Base-by-base conservation (phyloP, 2,329 filamentous ascomycete genomes). In the Verticillium dahliae region DNA sequence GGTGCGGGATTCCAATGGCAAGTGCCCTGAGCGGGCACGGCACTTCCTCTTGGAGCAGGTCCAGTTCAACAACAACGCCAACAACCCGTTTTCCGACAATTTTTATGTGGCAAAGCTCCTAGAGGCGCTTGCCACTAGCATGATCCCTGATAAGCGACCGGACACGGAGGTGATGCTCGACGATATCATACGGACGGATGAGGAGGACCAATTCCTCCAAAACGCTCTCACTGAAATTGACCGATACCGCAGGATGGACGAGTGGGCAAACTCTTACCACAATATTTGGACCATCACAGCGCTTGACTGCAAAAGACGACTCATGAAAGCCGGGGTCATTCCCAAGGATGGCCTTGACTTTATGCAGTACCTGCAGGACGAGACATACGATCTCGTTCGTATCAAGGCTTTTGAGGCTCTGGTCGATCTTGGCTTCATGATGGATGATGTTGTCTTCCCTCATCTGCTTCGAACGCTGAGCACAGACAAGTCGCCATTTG, bases 41-140 rank as follows among this genome's bases (percentile, higher is more conserved):
- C 84, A 85, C 45, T 96, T 97, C 73, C 85, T 99, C 57, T 84
- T 96, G 27, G 92, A 97, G 67, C 90, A 96, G 71, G 80, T 99
- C 38, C 89, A 90, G 57, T 94, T 92, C 77, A 99, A 99, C 71
- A 93, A 99, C 75, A 99, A 99, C 71, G 88, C 90, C 2, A 89
- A 90, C 63, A 99, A 99, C 68, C 76, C 88, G 58, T 96, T 86
- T 70, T 97, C 93, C 5, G 96, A 99, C 69, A 89, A 93, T 65
- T 88, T 91, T 69, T 99, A 97, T 71, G 86, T 99, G 60, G 87
- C 92, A 7, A 90, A 84, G 27, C 81, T 99, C 31, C 90, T 99
- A 9, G 78, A 81, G 52, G 81, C 83, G 0, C 74, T 89, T 33
- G 81, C 85, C 1, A 81, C 80, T 0, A 86, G 83, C n/a, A 76